Evolutionary conservation across 352 stramenopile species (phyloP), one percentile per base, ranked within the genome.

Genomic region (Pythium apleroticum): DNA sequence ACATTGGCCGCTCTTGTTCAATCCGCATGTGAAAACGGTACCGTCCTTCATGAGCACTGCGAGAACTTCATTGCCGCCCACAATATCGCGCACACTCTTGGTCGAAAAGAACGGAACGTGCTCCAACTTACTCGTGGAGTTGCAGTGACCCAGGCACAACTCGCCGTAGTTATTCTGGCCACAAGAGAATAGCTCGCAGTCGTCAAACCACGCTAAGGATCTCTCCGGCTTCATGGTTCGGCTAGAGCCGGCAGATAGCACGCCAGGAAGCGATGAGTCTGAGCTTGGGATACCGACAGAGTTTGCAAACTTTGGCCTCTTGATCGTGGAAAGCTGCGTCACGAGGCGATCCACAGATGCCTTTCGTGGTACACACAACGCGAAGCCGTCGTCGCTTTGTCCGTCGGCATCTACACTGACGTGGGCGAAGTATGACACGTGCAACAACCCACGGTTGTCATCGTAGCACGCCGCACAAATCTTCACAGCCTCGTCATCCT

Each of bases 121-220:
- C 62, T 96, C 87, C 19, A 96, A 69, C 31, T 96, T 94, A 52
- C 78, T 93, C 1, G 87, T 93, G 0, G 86, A 93, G 59, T 96
- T 94, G 65, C 87, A 96, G 53, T 96, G 85, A 0, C 88, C 88
- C 20, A 95, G 73, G 41, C 86, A 92, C 4, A 96, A 70, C 55
- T 96, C 88, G 11, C 88, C 88, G 57, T 96, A 96, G 62, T 95
- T 96, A 67, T 96, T 96, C 73, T 96, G 88, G 0, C 88, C 88
- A 31, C 86, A 96, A 0, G 88, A 92, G 68, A 95, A 96, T 4
- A 96, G 66, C 37, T 96, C 84, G 25, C 86, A 93, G 63, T 94
- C 84, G n/a, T 94, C 87, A 61, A 81, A 95, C 53, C 74, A 78
- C 4, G 63, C 24, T 14, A 53, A 41, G 15, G 56, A 68, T 30